Evolutionary conservation across 768 basidiomycete species (phyloP).

Genomic region (Leucosporidium scottii): DNA sequence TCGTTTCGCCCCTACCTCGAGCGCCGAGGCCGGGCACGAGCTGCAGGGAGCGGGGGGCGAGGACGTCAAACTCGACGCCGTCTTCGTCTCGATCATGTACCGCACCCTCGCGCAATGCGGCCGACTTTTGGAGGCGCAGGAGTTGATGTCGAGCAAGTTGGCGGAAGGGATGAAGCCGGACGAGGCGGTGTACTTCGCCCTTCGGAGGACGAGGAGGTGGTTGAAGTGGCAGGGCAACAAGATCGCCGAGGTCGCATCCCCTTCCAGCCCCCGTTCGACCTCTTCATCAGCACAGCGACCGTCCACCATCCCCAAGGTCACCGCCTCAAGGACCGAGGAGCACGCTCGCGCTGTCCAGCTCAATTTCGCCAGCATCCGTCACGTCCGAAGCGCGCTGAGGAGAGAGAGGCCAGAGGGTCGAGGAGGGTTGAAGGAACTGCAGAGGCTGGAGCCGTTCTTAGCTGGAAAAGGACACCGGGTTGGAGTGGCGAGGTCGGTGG

Average conservation of each 20-base stretch:
- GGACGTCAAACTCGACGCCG: constrained; percentile 8
- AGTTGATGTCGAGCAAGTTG: constrained; percentile 1
- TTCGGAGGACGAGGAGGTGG: constrained; percentile 2
- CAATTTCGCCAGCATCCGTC: no score
- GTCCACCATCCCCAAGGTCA: background rate
- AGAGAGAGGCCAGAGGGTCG: background rate
- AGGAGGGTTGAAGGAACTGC: constrained; percentile 1
- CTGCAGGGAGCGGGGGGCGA: background rate
- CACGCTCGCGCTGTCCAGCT: no score
- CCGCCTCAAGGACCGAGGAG: no score
- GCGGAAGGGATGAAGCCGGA: constrained; percentile 18
- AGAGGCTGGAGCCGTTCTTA: background rate
- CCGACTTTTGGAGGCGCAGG: constrained; percentile 4
- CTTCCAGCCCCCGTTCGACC: background rate
- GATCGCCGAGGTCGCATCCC: background rate
- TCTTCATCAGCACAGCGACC: background rate
- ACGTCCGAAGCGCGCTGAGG: no score
- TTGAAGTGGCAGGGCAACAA: background rate
- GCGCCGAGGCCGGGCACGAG: constrained; percentile 2
- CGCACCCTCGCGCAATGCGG: constrained; percentile 9
- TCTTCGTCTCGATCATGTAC: constrained; percentile 28
- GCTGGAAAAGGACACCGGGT: no score
- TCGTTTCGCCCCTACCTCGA: background rate
- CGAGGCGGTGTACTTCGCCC: background rate
- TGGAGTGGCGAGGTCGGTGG: no score